These are phyloP conservation scores for Kwoniella shandongensis DNA, from an alignment of 768 basidiomycete species.

Conservation along the genomic window DNA sequence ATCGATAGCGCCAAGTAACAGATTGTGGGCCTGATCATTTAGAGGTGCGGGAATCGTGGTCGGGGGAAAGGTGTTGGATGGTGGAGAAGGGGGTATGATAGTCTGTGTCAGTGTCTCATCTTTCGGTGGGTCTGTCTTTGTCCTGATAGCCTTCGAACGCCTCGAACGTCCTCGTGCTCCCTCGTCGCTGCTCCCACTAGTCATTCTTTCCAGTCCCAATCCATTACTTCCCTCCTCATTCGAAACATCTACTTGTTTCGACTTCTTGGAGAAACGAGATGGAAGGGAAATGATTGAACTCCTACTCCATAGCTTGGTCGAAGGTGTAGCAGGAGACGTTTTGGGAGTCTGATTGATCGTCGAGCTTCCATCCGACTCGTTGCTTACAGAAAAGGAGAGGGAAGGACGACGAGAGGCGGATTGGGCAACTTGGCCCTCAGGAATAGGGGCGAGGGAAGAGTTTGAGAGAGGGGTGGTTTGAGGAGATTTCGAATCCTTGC, in stretches of 20 bases:
- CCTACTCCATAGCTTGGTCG: conserved; percentile 5
- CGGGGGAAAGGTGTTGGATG: conserved; percentile 1
- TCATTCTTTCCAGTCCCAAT: conserved; percentile 11
- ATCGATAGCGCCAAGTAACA: conserved; percentile 60
- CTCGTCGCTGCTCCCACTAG: conserved; percentile 3
- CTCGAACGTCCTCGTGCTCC: conserved; percentile 7
- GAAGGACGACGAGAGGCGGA: conserved; percentile 13
- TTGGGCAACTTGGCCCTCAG: conserved; percentile 10
- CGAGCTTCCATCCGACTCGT: not conserved
- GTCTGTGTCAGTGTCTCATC: conserved; percentile 9
- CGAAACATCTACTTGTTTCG: conserved; percentile 5
- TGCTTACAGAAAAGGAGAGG: not conserved
- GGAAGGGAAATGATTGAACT: not conserved
- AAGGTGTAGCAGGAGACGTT: conserved; percentile 1
- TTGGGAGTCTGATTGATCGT: not conserved
- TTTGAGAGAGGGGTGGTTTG: not conserved
- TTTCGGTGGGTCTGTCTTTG: conserved; percentile 7
- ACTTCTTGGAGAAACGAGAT: conserved; percentile 4
- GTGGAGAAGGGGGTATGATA: conserved; percentile 9
- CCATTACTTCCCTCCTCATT: conserved; percentile 3
- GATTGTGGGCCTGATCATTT: conserved; percentile 58
- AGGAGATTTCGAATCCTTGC: conserved; percentile 1
- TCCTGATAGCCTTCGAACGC: conserved; percentile 2
- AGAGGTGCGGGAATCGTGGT: conserved; percentile 27
- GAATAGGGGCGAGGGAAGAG: conserved; percentile 9